Evolutionary conservation across 140 eudicot species (phyloP), one percentile per base, ranked within the genome.

Genomic region (Bidens hawaiensis): DNA sequence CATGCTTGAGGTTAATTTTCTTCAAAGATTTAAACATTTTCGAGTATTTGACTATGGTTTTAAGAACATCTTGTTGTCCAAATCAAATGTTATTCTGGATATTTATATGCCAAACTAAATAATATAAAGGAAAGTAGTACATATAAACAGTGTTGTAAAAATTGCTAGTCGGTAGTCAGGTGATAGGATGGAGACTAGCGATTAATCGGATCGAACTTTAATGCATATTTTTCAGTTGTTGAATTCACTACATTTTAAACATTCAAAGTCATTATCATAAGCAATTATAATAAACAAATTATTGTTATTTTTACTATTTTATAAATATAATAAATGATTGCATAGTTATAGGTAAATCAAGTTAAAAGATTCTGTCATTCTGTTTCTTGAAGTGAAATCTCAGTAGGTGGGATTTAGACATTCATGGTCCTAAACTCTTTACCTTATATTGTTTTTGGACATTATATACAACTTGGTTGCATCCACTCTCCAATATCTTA

Each of bases 351-450:
- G 30, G 12, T 51, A 16, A n/a, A 38, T 65, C 55, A 67, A 54
- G 64, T 16, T 18, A 26, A 15, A 36, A n/a, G 64, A 38, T 67
- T 67, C 24, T 24, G 13, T 25, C 72, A 53, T 38, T 38, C n/a
- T 54, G 55, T 67, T 67, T 40, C 72, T 67, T 54, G 64, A 54
- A 67, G 64, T 67, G 42, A 67, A 24, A 67, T 38, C 72, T 50
- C 22, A 51, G 50, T 51, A 50, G 71, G 62, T 49, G 71, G 25
- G 62, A 65, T 65, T 49, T 50, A 19, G 71, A 65, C 71, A 33
- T 50, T 34, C 49, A 33, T 49, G 56, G 70, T 23, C 61, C 62
- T 62, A 31, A 50, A 65, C 14, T 50, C 34, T 22, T 33, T 21
- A 65, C 60, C 47, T n/a, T 47, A 18, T 28, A 47, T 45, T 6